Percentiles rank a stretch among this genome's conserved stretches.
Conservation (phyloP, 176 grass and related monocot species). For the Neostapfia colusana region DNA sequence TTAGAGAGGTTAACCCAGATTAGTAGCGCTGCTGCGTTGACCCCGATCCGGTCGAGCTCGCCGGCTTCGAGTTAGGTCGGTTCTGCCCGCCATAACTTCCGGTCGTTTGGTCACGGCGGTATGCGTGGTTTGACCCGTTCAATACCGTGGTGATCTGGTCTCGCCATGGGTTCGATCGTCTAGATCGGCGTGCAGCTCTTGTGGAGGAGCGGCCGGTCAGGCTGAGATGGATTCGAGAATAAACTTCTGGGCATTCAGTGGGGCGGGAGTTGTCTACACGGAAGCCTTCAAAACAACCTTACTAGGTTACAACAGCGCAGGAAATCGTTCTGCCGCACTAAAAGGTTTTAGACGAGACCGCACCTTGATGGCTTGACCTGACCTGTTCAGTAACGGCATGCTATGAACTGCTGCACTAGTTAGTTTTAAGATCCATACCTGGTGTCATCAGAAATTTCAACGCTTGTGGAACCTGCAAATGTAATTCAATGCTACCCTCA, state of each 20-base stretch:
- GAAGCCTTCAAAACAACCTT: neutral
- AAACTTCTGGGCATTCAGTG: conserved; percentile 7
- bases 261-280: neutral
- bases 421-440: neutral
- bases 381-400: conserved; percentile 8
- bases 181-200: neutral
- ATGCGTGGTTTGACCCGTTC: conserved; percentile 34
- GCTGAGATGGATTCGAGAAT: neutral
- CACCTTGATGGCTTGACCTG: conserved; percentile 10
- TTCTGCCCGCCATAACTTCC: neutral
- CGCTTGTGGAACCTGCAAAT: neutral
- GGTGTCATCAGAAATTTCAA: conserved; percentile 5
- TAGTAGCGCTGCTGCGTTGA: neutral
- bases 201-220: neutral
- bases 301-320: neutral
- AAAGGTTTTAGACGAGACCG: neutral
- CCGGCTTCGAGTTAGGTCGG: neutral
- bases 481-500: conserved; percentile 7
- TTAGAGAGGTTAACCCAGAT: neutral
- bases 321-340: neutral
- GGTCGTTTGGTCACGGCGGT: neutral
- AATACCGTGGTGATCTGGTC: neutral
- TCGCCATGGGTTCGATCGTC: neutral
- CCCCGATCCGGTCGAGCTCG: neutral
- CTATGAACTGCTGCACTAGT: neutral